Conservation (phyloP, 352 stramenopile genomes). For the Phytophthora podocarpi region DNA sequence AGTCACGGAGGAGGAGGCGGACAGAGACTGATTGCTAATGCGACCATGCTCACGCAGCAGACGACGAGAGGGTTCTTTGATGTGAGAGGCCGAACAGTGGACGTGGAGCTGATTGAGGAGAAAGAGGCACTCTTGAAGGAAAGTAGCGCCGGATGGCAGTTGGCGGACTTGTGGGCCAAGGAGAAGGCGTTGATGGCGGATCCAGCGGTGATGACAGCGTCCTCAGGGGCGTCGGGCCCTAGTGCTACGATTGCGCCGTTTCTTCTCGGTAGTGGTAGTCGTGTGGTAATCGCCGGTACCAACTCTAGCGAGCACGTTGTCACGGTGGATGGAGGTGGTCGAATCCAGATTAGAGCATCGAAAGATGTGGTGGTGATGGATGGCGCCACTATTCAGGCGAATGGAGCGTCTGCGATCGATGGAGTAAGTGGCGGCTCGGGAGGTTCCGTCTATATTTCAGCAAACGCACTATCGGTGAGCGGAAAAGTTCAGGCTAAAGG, state of each 20-base stretch:
- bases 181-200: constrained; percentile 36
- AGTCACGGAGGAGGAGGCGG: constrained; percentile 66
- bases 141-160: constrained; percentile 55
- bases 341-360: constrained; percentile 69
- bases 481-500: constrained; percentile 53
- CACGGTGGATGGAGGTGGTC: constrained; percentile 47
- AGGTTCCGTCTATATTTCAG: constrained; percentile 56
- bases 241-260: constrained; percentile 42
- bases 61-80: constrained; percentile 60
- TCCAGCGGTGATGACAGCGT: constrained; percentile 12
- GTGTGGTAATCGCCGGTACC: constrained; percentile 11
- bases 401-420: constrained; percentile 46
- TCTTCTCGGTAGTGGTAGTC: constrained; percentile 57
- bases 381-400: constrained; percentile 51
- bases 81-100: constrained; percentile 32
- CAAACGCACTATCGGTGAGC: constrained; percentile 52
- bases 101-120: constrained; percentile 22
- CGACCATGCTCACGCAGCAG: constrained; percentile 38
- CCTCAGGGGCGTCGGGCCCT: constrained; percentile 8
- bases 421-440: constrained; percentile 56
- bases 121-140: constrained; percentile 45
- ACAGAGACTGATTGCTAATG: constrained; percentile 43
- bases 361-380: constrained; percentile 75
- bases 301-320: constrained; percentile 7
- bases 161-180: constrained; percentile 54